Base-by-base conservation (phyloP, 1,284 basidiomycete species). In the Cryptococcus floricola region DNA sequence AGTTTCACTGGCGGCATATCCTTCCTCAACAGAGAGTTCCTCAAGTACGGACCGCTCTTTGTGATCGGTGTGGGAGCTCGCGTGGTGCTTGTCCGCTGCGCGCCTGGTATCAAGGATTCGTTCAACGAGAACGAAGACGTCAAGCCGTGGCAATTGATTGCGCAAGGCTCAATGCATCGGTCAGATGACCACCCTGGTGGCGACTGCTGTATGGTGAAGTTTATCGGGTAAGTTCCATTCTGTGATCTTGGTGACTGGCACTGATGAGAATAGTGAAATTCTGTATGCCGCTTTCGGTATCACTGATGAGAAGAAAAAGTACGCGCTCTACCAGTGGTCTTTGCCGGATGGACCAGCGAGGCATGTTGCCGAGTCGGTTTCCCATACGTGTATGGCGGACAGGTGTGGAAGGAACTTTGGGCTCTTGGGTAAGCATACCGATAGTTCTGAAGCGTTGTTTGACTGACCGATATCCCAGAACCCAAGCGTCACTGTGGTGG, bases 401-500 rank as follows among this genome's bases (percentile, higher is more conserved):
- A 52, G 58, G 10, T 77, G 76, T 52, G 61, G 57, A 0, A 52
- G 69, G 12, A 59, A 66, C 25, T 77, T 77, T 50, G 76, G 76
- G 18, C 57, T 77, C 2, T 61, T 77, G 0, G 71, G 71, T 42
- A 60, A 68, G 58, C 38, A 14, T 38, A 48, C 12, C 31, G 4
- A n/a, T 13, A 19, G 10, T 49, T 18, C 13, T n/a, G 39, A 50
- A 50, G 41, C 41, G 14, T 10, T 48, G 8, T 19, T n/a, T 38
- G 12, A 14, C 41, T 50, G 39, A 49, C n/a, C 23, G 23, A 23
- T 7, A 19, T 19, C 13, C 14, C 34, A 73, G 75, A 77, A 57
- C 75, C 75, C 1, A 67, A 71, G 57, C 57, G 75, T 18, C 65
- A 69, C 57, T 77, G 76, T 54, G 73, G 71, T 25, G 76, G 76